Conservation (phyloP, 495 filamentous ascomycete genomes). For the Haplographium delicatum region DNA sequence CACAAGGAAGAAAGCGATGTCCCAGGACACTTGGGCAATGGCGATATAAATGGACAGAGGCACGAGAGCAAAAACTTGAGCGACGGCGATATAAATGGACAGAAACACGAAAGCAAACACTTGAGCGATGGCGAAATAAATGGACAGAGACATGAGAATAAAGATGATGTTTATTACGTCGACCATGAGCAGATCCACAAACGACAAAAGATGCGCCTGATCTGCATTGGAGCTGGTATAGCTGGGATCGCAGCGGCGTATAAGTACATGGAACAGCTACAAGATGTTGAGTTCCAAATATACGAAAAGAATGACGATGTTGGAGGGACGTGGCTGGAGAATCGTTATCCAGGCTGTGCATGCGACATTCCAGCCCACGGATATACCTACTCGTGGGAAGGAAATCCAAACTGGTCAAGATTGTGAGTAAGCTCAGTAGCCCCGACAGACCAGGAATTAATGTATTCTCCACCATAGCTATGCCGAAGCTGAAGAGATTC, state of each 20-base stretch:
- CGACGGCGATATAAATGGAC: too few species aligned
- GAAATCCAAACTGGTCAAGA: conserved; percentile 43
- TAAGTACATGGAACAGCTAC: conserved; percentile 17
- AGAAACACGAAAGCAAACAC: too few species aligned
- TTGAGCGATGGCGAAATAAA: too few species aligned
- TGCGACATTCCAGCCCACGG: conserved; percentile 51
- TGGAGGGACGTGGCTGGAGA: conserved; percentile 57
- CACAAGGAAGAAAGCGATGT: too few species aligned
- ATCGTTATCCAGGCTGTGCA: conserved; percentile 49
- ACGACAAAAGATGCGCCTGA: conserved; percentile 9
- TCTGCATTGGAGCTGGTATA: conserved; percentile 13
- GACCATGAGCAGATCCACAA: too few species aligned
- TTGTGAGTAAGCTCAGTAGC: too few species aligned
- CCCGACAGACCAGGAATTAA: too few species aligned
- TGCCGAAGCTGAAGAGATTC: conserved; percentile 51
- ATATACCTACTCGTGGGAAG: conserved; percentile 48
- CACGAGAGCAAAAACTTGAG: too few species aligned
- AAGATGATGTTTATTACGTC: too few species aligned
- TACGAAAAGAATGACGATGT: conserved; percentile 77
- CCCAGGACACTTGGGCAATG: too few species aligned
- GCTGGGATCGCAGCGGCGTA: conserved; percentile 8
- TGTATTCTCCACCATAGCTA: conserved; percentile 34
- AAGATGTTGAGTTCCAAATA: conserved; percentile 48
- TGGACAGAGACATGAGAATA: too few species aligned
- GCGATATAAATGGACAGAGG: too few species aligned